Percentiles rank a stretch among this genome's conserved stretches.
Evolutionary conservation across 2,329 filamentous ascomycete species (phyloP).

Genomic region (Colletotrichum sp.): DNA sequence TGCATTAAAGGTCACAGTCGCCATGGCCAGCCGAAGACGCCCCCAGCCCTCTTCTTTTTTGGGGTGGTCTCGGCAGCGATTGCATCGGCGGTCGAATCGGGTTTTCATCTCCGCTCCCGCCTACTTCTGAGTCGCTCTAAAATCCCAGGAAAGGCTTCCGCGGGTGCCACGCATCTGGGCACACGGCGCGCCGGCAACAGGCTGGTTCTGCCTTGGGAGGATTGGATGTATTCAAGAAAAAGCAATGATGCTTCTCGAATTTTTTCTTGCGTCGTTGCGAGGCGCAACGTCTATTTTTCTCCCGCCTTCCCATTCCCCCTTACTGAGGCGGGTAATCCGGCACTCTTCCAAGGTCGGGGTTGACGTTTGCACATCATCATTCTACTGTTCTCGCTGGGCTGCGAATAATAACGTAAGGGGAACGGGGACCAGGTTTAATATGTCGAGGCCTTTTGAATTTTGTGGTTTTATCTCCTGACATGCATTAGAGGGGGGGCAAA

Average conservation of each 20-base stretch:
- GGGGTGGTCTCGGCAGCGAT: not conserved
- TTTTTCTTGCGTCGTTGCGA: not conserved
- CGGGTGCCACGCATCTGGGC: not conserved
- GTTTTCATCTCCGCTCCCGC: conserved; percentile 6
- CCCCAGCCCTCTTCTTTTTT: not conserved
- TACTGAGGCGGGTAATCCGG: not conserved
- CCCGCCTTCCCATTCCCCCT: not conserved
- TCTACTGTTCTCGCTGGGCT: not conserved
- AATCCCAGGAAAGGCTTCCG: not conserved
- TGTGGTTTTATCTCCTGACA: not conserved
- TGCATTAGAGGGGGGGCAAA: not conserved
- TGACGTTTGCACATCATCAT: not conserved
- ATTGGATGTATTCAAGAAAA: not conserved
- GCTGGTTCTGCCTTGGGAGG: not conserved
- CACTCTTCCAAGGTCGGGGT: not conserved
- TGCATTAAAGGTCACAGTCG: not conserved
- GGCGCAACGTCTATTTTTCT: not conserved
- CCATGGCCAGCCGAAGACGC: not conserved
- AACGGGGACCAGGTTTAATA: not conserved
- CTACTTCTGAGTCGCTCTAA: conserved; percentile 6
- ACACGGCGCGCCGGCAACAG: not conserved
- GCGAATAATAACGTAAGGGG: not conserved
- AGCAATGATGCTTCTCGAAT: not conserved
- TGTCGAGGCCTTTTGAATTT: not conserved
- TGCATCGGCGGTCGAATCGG: not conserved